Percentiles rank a stretch among this genome's conserved stretches.
Evolutionary conservation across 2,329 filamentous ascomycete species (phyloP).

Genomic region (Penicillium sp.): DNA sequence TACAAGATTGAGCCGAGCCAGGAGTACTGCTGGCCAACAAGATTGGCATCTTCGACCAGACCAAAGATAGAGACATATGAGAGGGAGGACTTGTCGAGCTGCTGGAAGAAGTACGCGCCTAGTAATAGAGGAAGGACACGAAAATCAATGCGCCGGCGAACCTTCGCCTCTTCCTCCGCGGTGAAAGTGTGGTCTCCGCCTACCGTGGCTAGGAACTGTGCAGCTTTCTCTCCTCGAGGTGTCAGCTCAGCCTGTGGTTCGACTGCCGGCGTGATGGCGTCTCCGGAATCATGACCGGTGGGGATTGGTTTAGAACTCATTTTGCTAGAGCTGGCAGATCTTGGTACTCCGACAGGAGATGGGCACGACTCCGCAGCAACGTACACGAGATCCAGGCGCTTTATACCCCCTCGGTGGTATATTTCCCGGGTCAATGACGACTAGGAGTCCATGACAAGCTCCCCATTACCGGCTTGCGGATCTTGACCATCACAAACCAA

Average conservation of each 20-base stretch:
- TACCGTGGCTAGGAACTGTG: slow-evolving; percentile 19
- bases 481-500: not conserved
- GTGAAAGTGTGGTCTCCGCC: slow-evolving; percentile 40
- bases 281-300: not conserved
- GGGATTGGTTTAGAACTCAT: not conserved
- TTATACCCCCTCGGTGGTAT: slow-evolving; percentile 1
- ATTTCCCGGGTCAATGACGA: not conserved
- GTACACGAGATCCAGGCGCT: not conserved
- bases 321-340: not conserved
- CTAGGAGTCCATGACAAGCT: not conserved
- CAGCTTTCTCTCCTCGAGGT: slow-evolving; percentile 15
- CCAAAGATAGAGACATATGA: slow-evolving; percentile 40
- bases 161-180: slow-evolving; percentile 54
- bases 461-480: not conserved
- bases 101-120: slow-evolving; percentile 63
- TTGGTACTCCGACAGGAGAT: not conserved
- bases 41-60: slow-evolving; percentile 52
- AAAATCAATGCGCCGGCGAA: slow-evolving; percentile 50
- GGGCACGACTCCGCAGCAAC: not conserved
- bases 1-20: slow-evolving; percentile 68
- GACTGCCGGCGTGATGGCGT: slow-evolving; percentile 18
- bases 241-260: not conserved
- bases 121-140: slow-evolving; percentile 58
- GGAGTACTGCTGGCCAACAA: slow-evolving; percentile 57
- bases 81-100: slow-evolving; percentile 53